Base-by-base conservation (phyloP, 2,329 filamentous ascomycete species). In the Leptosphaerulina australis region DNA sequence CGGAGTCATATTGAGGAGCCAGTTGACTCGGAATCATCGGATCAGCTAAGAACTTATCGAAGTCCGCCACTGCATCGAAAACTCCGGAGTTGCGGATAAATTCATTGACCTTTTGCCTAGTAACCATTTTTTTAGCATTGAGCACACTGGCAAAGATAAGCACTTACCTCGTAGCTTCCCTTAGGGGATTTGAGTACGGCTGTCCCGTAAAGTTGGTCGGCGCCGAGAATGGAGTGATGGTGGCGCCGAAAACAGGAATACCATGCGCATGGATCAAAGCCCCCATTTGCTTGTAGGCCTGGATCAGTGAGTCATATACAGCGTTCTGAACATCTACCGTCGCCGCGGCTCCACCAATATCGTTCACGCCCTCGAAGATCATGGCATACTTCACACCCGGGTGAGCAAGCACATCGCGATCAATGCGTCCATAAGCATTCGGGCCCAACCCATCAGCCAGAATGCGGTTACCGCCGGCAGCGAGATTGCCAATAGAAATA, bases 401-500 rank as follows among this genome's bases (percentile, higher is more conserved):
- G 24, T 83, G 81, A 0, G 79, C 68, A 2, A 88, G 75, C 2
- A 86, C 80, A 63, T 88, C 86, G n/a, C 85, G 79, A 63, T 86
- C 80, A 54, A 88, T 79, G 4, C 85, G 81, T 30, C 78, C 75
- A 24, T 87, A 71, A 0, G 83, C 79, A 28, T 81, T 83, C 2
- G 86, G 86, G 0, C 86, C 85, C 0, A 87, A 75, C 0, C 85
- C 82, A 41, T 86, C 84, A 8, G 73, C 71, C 0, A 88, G 77
- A 2, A 88, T 78, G 0, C 83, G 74, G 68, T 88, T 88, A n/a
- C 86, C 86, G 34, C 86, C 86, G 1, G 85, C 85, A 1, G 85
- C 86, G 69, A 88, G 82, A 72, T 88, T 88, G 55, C 79, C 75
- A 10, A 88, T 71, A 10, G 79, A 78, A 40, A 88, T 77, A 53